phyloP scores from a whole-genome alignment of 768 basidiomycete genomes.

The Lactarius pseudohatsudake region DNA sequence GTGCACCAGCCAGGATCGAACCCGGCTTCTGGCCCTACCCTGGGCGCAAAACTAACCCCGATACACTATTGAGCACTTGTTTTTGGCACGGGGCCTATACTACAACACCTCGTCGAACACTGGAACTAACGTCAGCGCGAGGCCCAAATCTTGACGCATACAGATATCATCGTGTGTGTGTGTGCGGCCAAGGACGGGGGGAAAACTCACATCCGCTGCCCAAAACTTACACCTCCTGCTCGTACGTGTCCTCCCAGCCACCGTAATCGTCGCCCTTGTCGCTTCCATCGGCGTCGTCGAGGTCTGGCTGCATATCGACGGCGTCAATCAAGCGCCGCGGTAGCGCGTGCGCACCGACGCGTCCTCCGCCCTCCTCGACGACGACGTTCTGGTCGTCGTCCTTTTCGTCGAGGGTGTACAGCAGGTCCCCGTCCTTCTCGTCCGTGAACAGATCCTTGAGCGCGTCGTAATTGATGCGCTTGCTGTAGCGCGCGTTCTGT shows the following conservation, averaged over 20 bases:
- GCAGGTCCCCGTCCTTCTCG: slow-evolving; percentile 44
- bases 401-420: slow-evolving; percentile 53
- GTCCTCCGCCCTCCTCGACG: slow-evolving; percentile 42
- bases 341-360: slow-evolving; percentile 30
- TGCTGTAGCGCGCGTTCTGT: slow-evolving; percentile 86
- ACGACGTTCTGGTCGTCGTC: slow-evolving; percentile 43
- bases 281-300: slow-evolving; percentile 34
- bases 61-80: slow-evolving; percentile 16
- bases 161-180: neutral
- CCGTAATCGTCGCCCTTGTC: slow-evolving; percentile 44
- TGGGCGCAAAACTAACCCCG: slow-evolving; percentile 4
- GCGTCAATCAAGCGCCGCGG: slow-evolving; percentile 7
- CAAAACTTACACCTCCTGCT: slow-evolving; percentile 59
- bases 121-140: neutral
- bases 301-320: slow-evolving; percentile 30
- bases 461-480: slow-evolving; percentile 91
- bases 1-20: slow-evolving; percentile 44
- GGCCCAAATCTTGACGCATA: neutral
- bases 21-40: slow-evolving; percentile 37
- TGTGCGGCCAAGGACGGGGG: neutral
- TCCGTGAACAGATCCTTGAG: slow-evolving; percentile 69
- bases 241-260: slow-evolving; percentile 55
- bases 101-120: slow-evolving; percentile 2
- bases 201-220: slow-evolving; percentile 5
- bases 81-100: neutral